Evolutionary conservation across 176 grass and related monocot genomes (phyloP).

Genomic region (Oryza nivara): DNA sequence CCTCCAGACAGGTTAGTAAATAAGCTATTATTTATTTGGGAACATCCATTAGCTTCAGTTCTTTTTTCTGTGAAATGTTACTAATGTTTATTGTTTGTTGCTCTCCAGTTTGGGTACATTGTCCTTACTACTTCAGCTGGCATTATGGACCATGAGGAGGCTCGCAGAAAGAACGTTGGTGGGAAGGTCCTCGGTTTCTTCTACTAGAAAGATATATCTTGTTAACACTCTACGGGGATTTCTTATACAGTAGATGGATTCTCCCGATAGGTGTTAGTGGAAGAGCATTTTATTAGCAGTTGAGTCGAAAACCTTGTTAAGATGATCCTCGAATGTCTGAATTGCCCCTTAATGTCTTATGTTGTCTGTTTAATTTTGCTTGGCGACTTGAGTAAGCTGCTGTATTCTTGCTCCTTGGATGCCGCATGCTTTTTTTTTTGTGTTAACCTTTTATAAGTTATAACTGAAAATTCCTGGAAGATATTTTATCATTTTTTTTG

Average conservation of each 20-base stretch:
- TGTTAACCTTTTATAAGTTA: neutral
- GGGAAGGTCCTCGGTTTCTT: constrained; percentile 81
- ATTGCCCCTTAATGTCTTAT: neutral
- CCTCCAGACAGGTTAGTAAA: constrained; percentile 56
- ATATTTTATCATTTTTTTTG: no score
- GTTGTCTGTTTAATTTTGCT: neutral
- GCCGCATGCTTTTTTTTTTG: neutral
- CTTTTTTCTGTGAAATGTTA: neutral
- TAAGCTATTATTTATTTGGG: neutral
- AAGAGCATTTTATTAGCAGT: neutral
- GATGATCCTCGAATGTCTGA: neutral
- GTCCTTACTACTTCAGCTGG: constrained; percentile 81
- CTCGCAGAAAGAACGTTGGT: constrained; percentile 75
- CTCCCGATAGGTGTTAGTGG: neutral
- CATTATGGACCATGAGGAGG: constrained; percentile 83
- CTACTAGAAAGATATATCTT: constrained; percentile 45
- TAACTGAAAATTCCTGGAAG: neutral
- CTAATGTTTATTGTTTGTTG: neutral
- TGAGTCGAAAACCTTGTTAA: neutral
- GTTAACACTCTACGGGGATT: neutral
- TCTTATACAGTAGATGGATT: neutral
- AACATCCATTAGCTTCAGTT: neutral
- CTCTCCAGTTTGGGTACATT: constrained; percentile 74
- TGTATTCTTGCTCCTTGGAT: neutral
- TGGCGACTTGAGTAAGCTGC: neutral